Percentiles rank a stretch among this genome's conserved stretches.
phyloP scores from a whole-genome alignment of 108 stramenopile species.

The Stephanodiscus minutulus region DNA sequence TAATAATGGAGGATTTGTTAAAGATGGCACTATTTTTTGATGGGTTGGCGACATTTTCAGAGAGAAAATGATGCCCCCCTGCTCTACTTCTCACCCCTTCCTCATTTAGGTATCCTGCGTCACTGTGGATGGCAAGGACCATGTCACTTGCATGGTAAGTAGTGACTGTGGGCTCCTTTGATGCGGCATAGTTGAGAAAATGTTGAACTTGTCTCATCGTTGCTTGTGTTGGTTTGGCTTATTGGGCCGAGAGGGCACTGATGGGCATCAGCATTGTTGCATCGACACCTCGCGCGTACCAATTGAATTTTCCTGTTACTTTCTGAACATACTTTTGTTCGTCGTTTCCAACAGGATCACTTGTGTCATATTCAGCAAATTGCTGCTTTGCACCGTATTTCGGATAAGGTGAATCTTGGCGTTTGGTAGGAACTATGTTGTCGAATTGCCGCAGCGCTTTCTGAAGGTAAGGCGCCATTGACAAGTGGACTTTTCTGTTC shows the following conservation, averaged over 20 bases:
- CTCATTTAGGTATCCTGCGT: not conserved
- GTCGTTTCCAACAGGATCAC: not conserved
- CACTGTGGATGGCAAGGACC: conserved; percentile 1
- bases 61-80: not conserved
- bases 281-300: not conserved
- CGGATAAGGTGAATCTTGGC: not conserved
- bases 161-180: not conserved
- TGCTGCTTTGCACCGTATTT: conserved; percentile 4
- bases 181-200: not conserved
- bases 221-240: not conserved
- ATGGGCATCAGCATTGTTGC: not conserved
- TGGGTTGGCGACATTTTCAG: not conserved
- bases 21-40: not conserved
- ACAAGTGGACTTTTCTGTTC: conserved; percentile 31
- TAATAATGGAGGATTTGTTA: not conserved
- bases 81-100: not conserved
- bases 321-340: not conserved
- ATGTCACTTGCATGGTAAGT: not conserved
- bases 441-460: not conserved
- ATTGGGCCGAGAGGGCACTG: not conserved
- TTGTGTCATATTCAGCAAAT: not conserved
- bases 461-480: conserved; percentile 8
- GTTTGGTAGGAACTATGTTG: not conserved
- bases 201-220: not conserved
- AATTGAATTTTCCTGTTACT: not conserved